These are phyloP conservation scores for Manihot esculenta DNA, from an alignment of 441 rosid genomes.

Conservation along the genomic window DNA sequence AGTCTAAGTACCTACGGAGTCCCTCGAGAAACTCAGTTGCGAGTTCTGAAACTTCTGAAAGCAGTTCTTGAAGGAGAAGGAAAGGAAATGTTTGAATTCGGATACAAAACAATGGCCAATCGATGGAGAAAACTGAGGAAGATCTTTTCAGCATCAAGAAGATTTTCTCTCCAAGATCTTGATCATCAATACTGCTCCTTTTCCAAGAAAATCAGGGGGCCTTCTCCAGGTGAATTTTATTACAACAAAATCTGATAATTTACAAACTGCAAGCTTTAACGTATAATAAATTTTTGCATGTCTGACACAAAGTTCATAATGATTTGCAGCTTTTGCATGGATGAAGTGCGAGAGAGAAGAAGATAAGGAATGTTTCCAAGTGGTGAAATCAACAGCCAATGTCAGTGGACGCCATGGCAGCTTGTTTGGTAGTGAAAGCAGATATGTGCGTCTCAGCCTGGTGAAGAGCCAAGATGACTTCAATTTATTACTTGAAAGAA, in stretches of 20 bases:
- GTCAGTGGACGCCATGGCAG: conserved; percentile 49
- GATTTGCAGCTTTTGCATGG: conserved; percentile 69
- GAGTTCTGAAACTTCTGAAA: conserved; percentile 47
- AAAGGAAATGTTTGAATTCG: conserved; percentile 41
- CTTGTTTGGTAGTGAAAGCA: conserved; percentile 35
- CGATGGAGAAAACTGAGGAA: conserved; percentile 41
- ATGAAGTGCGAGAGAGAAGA: conserved; percentile 56
- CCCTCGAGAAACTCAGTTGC: conserved; percentile 42
- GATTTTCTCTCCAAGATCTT: conserved; percentile 49
- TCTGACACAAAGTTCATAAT: background rate
- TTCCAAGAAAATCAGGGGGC: conserved; percentile 28
- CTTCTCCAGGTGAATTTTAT: conserved; percentile 49
- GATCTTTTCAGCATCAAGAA: conserved; percentile 32
- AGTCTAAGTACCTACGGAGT: conserved; percentile 34
- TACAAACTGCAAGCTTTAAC: too few relatives aligned
- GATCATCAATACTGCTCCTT: conserved; percentile 38
- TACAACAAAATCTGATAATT: too few relatives aligned
- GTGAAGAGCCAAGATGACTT: conserved; percentile 57
- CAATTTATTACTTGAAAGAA: conserved; percentile 29
- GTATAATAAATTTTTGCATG: too few relatives aligned
- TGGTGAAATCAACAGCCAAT: conserved; percentile 36
- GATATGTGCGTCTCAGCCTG: conserved; percentile 51
- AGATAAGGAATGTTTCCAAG: conserved; percentile 43
- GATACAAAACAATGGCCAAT: conserved; percentile 34
- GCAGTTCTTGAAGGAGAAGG: conserved; percentile 28